Percentiles rank a stretch among this genome's conserved stretches.
These are phyloP conservation scores for Dysphania ambrosioides DNA, from an alignment of 148 eudicot genomes.

Conservation along the genomic window DNA sequence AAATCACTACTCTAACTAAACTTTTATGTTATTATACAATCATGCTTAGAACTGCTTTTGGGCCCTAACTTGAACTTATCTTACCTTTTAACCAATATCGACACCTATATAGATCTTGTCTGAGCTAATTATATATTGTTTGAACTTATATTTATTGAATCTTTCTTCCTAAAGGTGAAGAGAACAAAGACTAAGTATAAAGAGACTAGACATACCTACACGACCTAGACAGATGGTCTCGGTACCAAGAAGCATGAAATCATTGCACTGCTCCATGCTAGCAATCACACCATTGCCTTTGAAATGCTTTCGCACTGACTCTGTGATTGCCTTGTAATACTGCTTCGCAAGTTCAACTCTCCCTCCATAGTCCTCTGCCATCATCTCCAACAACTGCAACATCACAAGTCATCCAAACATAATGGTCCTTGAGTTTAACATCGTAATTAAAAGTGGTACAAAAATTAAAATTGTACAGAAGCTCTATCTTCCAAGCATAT, in stretches of 20 bases:
- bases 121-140: no score
- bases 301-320: slow-evolving; percentile 72
- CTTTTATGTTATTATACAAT: no score
- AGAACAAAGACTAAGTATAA: not conserved
- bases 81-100: no score
- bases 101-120: no score
- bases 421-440: no score
- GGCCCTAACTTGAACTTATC: no score
- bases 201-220: slow-evolving; percentile 53
- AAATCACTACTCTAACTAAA: no score
- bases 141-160: not conserved
- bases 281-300: slow-evolving; percentile 92
- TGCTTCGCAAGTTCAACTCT: slow-evolving; percentile 85
- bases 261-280: slow-evolving; percentile 97
- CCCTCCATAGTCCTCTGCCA: slow-evolving; percentile 87
- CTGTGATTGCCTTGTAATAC: slow-evolving; percentile 68
- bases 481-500: no score
- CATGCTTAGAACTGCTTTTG: no score
- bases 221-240: slow-evolving; percentile 86
- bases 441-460: no score
- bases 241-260: slow-evolving; percentile 94
- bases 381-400: slow-evolving; percentile 71
- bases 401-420: not conserved
- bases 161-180: not conserved
- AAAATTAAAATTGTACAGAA: no score